Evolutionary conservation across 192 early-diverging fungal genomes (phyloP).

Genomic region (Mortierella antarctica): DNA sequence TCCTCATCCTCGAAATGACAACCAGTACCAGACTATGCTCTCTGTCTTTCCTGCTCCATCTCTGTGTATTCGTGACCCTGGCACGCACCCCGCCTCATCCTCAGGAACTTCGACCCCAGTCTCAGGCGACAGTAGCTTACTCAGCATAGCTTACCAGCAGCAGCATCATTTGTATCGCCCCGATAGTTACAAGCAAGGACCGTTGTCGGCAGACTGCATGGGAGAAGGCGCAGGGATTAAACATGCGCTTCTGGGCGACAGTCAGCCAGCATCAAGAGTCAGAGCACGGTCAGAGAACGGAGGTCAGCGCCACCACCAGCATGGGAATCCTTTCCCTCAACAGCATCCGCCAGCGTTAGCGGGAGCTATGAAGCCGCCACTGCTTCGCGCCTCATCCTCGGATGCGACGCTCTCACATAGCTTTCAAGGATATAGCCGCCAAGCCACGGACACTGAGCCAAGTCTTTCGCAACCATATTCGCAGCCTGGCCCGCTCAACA

Average conservation of each 20-base stretch:
- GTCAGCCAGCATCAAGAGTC: not conserved
- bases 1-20: constrained; percentile 33
- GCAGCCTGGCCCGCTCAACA: constrained; percentile 21
- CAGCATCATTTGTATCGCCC: constrained; percentile 17
- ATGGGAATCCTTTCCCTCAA: constrained; percentile 1
- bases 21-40: constrained; percentile 38
- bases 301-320: not conserved
- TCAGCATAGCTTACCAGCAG: constrained; percentile 12
- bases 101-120: constrained; percentile 3
- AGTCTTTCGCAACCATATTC: not conserved
- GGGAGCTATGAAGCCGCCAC: not conserved
- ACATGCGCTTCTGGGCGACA: constrained; percentile 19
- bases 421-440: not conserved
- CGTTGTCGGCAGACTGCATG: constrained; percentile 34
- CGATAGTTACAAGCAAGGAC: constrained; percentile 28
- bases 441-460: no score
- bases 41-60: constrained; percentile 39
- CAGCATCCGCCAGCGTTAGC: not conserved
- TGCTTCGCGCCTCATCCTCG: constrained; percentile 17
- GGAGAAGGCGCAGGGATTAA: constrained; percentile 31
- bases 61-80: constrained; percentile 42
- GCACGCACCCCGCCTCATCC: constrained; percentile 6
- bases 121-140: no score
- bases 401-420: constrained; percentile 14
- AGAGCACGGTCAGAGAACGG: constrained; percentile 37